Percentiles rank a stretch among this genome's conserved stretches.
Evolutionary conservation across 495 filamentous ascomycete genomes (phyloP).

Genomic region (Aspergillus indologenus): DNA sequence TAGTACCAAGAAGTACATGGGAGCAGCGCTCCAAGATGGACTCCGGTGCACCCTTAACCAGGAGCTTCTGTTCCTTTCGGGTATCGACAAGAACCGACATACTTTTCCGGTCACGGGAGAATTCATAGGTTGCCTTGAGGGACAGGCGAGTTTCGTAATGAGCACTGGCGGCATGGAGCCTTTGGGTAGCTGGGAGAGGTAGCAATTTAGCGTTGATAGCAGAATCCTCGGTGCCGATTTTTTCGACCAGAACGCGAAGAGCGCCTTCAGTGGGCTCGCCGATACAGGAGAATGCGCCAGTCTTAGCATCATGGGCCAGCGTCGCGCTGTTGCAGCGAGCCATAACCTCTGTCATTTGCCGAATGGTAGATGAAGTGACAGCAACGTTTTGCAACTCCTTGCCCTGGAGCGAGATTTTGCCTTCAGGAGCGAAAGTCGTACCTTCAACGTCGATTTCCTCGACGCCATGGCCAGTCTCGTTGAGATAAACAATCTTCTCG

Average conservation of each 20-base stretch:
- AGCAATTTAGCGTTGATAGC: constrained; percentile 53
- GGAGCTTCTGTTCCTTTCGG: constrained; percentile 66
- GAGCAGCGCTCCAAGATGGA: constrained; percentile 89
- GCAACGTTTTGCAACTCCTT: constrained; percentile 66
- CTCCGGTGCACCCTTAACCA: constrained; percentile 97
- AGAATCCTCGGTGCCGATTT: constrained; percentile 72
- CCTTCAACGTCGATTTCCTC: constrained; percentile 92
- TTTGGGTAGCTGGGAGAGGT: constrained; percentile 49
- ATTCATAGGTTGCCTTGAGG: constrained; percentile 87
- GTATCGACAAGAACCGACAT: constrained; percentile 92
- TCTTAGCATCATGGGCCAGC: constrained; percentile 76
- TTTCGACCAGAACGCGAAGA: constrained; percentile 86
- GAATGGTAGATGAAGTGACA: constrained; percentile 71
- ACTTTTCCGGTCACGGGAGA: constrained; percentile 96
- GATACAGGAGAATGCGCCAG: constrained; percentile 72
- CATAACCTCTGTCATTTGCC: constrained; percentile 79
- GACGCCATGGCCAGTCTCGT: constrained; percentile 64
- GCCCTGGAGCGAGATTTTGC: constrained; percentile 64
- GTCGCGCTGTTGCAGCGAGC: constrained; percentile 88
- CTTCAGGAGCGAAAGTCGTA: constrained; percentile 86
- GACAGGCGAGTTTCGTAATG: constrained; percentile 77
- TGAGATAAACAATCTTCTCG: constrained; percentile 83
- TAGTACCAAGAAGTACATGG: constrained; percentile 66
- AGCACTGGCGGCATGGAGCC: constrained; percentile 73
- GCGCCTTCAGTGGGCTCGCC: constrained; percentile 97